A percentile compares a stretch with the other conserved stretches of the same genome.
Evolutionary conservation across 2,329 filamentous ascomycete species (phyloP).

Genomic region (Nemania bipapillata): DNA sequence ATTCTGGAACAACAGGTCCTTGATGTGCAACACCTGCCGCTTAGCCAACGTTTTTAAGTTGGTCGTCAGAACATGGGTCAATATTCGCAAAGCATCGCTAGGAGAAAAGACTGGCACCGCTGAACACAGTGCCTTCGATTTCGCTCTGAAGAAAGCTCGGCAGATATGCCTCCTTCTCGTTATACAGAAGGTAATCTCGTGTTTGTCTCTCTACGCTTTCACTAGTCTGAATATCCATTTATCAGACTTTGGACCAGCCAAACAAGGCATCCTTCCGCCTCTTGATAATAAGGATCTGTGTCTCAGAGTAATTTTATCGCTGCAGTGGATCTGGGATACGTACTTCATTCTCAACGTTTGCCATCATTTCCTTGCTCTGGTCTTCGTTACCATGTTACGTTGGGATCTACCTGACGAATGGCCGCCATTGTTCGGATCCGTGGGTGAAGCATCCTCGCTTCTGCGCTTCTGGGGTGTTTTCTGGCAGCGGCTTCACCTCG

Average conservation of each 20-base stretch:
- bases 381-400: conserved; percentile 33
- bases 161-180: background rate
- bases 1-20: background rate
- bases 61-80: conserved; percentile 37
- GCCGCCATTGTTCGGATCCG: conserved; percentile 40
- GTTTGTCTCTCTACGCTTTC: background rate
- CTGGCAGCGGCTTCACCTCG: conserved; percentile 39
- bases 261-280: background rate
- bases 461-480: conserved; percentile 45
- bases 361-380: background rate
- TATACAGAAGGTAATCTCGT: background rate
- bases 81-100: conserved; percentile 27
- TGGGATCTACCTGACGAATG: conserved; percentile 41
- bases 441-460: conserved; percentile 36
- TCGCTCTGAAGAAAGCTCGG: background rate
- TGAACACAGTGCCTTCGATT: background rate
- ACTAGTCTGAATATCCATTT: background rate
- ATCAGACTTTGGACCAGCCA: conserved; percentile 1
- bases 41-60: background rate
- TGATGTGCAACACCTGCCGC: background rate
- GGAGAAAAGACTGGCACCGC: conserved; percentile 16
- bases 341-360: background rate
- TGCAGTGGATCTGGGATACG: background rate
- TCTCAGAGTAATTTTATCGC: background rate
- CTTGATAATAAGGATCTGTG: background rate